Evolutionary conservation across 2,329 filamentous ascomycete species (phyloP).

Genomic region (Penicillium corylophilum): DNA sequence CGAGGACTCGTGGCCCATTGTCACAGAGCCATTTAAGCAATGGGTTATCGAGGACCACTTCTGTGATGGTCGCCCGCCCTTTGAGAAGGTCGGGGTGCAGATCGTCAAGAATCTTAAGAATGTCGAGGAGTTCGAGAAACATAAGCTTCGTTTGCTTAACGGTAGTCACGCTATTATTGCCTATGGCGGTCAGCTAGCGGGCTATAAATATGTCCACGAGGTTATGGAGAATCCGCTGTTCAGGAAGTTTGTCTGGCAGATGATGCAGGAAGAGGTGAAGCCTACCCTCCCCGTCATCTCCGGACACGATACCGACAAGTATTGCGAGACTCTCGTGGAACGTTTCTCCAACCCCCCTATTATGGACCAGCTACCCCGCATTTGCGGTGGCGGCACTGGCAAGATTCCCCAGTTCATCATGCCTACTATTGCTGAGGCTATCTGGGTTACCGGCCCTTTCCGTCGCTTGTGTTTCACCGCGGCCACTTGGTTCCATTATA

Average conservation of each 20-base stretch:
- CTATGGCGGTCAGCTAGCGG: conserved; percentile 53
- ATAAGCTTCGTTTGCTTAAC: conserved; percentile 58
- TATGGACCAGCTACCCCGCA: conserved; percentile 55
- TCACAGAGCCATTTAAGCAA: conserved; percentile 58
- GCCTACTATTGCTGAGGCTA: conserved; percentile 42
- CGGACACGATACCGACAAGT: conserved; percentile 53
- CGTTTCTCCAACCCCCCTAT: conserved; percentile 59
- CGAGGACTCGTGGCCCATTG: conserved; percentile 54
- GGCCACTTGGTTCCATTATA: conserved; percentile 53
- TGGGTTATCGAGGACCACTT: conserved; percentile 58
- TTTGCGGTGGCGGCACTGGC: conserved; percentile 54
- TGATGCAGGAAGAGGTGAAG: conserved; percentile 58
- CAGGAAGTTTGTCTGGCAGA: conserved; percentile 52
- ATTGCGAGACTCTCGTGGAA: conserved; percentile 55
- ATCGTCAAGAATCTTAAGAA: conserved; percentile 52
- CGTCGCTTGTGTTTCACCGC: conserved; percentile 52
- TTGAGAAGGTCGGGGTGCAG: conserved; percentile 56
- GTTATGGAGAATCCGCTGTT: conserved; percentile 52
- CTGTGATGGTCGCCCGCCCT: conserved; percentile 51
- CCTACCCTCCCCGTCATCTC: conserved; percentile 53
- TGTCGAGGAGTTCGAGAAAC: conserved; percentile 57
- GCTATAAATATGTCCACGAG: conserved; percentile 57
- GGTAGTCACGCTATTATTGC: conserved; percentile 54
- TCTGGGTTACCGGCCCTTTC: conserved; percentile 47
- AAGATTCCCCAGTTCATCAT: conserved; percentile 52